phyloP scores from a whole-genome alignment of 2,329 filamentous ascomycete genomes.

The Paracorniculantispora psalliotae region DNA sequence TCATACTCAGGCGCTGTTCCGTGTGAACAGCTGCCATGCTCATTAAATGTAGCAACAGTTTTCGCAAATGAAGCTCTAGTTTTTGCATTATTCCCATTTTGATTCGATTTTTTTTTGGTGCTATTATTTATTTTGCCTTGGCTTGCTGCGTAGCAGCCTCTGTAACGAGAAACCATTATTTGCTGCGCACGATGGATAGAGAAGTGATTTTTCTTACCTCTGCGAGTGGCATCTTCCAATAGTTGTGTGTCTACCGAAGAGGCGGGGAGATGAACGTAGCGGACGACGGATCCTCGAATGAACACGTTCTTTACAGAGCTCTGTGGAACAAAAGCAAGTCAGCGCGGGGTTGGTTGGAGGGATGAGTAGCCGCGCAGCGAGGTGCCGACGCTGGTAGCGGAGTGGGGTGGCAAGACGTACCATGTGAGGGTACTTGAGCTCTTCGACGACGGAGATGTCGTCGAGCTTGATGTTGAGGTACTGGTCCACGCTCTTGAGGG shows the following conservation, averaged over 20 bases:
- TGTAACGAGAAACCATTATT: conserved; percentile 24
- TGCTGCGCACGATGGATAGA: too few species aligned
- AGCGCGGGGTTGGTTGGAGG: background rate
- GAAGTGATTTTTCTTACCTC: conserved; percentile 68
- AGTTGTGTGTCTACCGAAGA: conserved; percentile 78
- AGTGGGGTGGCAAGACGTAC: conserved; percentile 39
- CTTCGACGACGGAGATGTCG: conserved; percentile 86
- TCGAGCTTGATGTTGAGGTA: conserved; percentile 99
- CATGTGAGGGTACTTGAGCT: conserved; percentile 91
- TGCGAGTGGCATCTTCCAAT: conserved; percentile 84
- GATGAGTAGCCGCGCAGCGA: background rate
- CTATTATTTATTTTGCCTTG: conserved; percentile 46
- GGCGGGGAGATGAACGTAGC: conserved; percentile 85
- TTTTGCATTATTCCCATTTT: background rate
- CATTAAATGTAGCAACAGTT: background rate
- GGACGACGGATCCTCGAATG: conserved; percentile 85
- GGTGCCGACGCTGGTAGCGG: background rate
- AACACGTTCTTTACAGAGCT: conserved; percentile 92
- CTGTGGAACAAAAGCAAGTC: conserved; percentile 25
- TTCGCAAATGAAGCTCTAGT: background rate
- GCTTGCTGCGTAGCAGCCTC: conserved; percentile 55
- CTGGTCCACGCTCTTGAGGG: conserved; percentile 94
- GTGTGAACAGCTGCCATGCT: conserved; percentile 1
- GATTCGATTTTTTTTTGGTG: background rate
- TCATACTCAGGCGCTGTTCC: background rate